phyloP scores from a whole-genome alignment of 169 alveolate species.

The Plasmodium blacklocki region DNA sequence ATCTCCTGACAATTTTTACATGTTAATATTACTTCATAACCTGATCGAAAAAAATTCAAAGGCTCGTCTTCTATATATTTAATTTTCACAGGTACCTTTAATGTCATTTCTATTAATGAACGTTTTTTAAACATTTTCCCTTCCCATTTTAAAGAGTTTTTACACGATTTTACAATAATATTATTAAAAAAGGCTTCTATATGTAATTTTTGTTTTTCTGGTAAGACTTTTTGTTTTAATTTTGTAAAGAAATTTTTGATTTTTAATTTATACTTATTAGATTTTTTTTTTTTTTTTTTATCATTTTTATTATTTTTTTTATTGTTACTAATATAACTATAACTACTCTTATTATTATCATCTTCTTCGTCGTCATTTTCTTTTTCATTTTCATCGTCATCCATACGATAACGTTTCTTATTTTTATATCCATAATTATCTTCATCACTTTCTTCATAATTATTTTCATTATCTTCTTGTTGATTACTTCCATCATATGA shows the following conservation, averaged over 20 bases:
- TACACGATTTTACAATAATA: slow-evolving; percentile 66
- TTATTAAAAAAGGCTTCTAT: slow-evolving; percentile 74
- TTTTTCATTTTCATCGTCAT: slow-evolving; percentile 1
- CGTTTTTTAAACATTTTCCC: slow-evolving; percentile 55
- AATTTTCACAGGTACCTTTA: slow-evolving; percentile 67
- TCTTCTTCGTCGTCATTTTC: neutral
- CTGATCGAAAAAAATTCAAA: slow-evolving; percentile 58
- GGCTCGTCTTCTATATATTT: slow-evolving; percentile 54
- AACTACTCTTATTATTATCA: neutral
- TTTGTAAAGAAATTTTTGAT: slow-evolving; percentile 7
- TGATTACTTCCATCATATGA: neutral
- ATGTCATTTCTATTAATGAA: slow-evolving; percentile 53
- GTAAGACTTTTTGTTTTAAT: slow-evolving; percentile 16
- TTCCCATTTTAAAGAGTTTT: slow-evolving; percentile 61
- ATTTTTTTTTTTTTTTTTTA: neutral
- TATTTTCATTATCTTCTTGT: slow-evolving; percentile 8
- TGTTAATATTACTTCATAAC: slow-evolving; percentile 56
- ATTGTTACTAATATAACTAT: too few relatives aligned
- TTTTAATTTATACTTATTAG: neutral
- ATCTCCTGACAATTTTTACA: slow-evolving; percentile 51
- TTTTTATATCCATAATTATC: neutral
- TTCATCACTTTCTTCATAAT: neutral
- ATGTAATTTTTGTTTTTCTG: slow-evolving; percentile 59
- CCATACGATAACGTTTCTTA: neutral
- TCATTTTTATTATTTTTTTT: too few relatives aligned